A percentile compares a stretch with the other conserved stretches of the same genome.
phyloP scores from a whole-genome alignment of 2,329 filamentous ascomycete genomes.

The Botrytis hyacinthi region DNA sequence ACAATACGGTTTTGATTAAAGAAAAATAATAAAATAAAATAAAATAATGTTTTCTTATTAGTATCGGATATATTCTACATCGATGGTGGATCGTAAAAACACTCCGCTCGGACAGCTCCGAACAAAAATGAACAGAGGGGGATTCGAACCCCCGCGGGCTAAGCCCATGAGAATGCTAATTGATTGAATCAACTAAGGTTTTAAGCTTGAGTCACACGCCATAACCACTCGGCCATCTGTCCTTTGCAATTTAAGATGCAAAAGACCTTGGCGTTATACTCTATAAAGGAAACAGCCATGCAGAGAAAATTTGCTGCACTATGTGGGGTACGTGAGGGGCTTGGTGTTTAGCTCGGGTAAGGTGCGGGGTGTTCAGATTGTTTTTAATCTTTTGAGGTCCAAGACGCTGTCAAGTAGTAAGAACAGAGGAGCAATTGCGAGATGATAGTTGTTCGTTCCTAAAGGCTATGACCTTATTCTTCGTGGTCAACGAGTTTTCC shows the following conservation, averaged over 20 bases:
- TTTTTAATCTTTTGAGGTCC: background rate
- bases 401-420: background rate
- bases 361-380: background rate
- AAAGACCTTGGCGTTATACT: accelerated
- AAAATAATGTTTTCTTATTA: no score
- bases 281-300: accelerated
- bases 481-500: background rate
- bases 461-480: background rate
- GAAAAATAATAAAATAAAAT: no score
- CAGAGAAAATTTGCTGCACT: background rate
- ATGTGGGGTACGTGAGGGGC: constrained; percentile 2
- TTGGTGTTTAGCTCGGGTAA: background rate
- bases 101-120: accelerated
- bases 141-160: constrained; percentile 23
- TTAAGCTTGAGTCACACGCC: constrained; percentile 22
- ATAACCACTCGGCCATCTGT: constrained; percentile 24
- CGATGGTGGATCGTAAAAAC: no score
- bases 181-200: constrained; percentile 4
- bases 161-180: constrained; percentile 19
- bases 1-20: no score
- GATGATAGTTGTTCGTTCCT: background rate
- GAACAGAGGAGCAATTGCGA: background rate
- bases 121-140: constrained; percentile 18
- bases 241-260: background rate
- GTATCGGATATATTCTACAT: no score